These are phyloP conservation scores for Lathyrus tuberosus DNA, from an alignment of 306 rosid species.

Conservation along the genomic window DNA sequence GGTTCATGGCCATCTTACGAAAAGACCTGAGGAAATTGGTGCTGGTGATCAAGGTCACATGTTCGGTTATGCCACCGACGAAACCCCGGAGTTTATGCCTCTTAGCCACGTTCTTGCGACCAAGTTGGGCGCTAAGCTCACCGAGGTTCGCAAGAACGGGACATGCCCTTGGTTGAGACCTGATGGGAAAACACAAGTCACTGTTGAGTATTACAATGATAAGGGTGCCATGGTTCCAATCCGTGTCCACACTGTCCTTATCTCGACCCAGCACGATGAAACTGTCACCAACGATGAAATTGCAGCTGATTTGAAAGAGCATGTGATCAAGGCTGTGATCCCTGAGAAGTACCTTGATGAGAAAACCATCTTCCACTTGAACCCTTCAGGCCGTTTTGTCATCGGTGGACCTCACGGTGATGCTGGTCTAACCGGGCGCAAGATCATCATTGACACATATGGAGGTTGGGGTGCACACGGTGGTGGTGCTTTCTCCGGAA, in stretches of 20 bases:
- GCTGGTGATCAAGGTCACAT: constrained; percentile 57
- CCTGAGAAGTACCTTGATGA: constrained; percentile 57
- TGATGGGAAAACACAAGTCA: constrained; percentile 56
- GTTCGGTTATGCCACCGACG: constrained; percentile 55
- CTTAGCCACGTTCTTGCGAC: constrained; percentile 57
- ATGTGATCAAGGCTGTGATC: constrained; percentile 53
- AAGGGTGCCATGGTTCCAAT: constrained; percentile 55
- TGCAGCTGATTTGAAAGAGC: constrained; percentile 51
- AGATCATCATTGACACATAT: constrained; percentile 52
- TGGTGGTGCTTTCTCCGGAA: constrained; percentile 56
- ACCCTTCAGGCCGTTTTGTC: constrained; percentile 54
- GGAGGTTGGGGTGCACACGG: constrained; percentile 59
- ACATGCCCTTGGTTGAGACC: constrained; percentile 57
- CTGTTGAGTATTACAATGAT: constrained; percentile 52
- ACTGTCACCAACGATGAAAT: constrained; percentile 53
- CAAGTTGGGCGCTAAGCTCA: constrained; percentile 50
- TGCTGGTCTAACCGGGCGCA: constrained; percentile 53
- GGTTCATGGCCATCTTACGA: constrained; percentile 49
- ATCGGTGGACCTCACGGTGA: constrained; percentile 58
- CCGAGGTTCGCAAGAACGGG: constrained; percentile 50
- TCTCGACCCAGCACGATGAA: constrained; percentile 56
- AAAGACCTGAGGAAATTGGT: constrained; percentile 50
- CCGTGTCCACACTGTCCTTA: constrained; percentile 49
- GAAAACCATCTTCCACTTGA: constrained; percentile 51
- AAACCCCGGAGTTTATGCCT: constrained; percentile 52